Base-by-base conservation (phyloP, 2,329 filamentous ascomycete genomes). In the Botryotinia narcissicola region DNA sequence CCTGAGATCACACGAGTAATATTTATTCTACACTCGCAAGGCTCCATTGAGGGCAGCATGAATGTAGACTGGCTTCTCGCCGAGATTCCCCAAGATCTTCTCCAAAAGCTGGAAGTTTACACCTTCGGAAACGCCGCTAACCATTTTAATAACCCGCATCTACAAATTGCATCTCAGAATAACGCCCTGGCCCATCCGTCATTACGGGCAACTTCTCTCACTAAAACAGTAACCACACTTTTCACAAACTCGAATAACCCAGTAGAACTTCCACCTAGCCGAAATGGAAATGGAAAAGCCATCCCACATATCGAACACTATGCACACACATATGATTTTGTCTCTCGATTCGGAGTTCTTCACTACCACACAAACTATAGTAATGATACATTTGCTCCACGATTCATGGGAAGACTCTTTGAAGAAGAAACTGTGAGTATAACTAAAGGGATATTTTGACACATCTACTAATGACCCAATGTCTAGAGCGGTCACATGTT, bases 291-390 rank as follows among this genome's bases (percentile, higher is more conserved):
- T 37, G 72, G 72, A 8, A 79, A 80, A 32, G 87, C 87, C 4
- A 90, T 95, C 70, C 86, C 87, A 9, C 87, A 94, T 76, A 91
- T 96, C 57, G 93, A 96, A 82, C 93, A 96, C 81, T 96, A 95
- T 78, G 91, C 90, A 4, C 92, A 95, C 79, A 87, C 86, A 14
- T 87, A 85, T 25, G 93, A 96, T 78, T 92, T 93, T 76, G 92
- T 95, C 3, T 87, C 92, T 6, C 83, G 90, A 16, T 93, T 91
- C 86, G 93, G 93, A 1, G 89, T 94, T 9, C 84, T 95, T 51
- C 87, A 92, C 80, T 94, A 93, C 79, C 85, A 71, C 32, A 66
- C 59, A 42, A 73, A 72, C n/a, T 66, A 73, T 22, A 29, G 22
- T 8, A 37, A 48, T 37, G 69, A 74, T 0, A 54, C 71, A 16